phyloP scores from a whole-genome alignment of 2,329 filamentous ascomycete genomes.

The Aspergillus neoniger region DNA sequence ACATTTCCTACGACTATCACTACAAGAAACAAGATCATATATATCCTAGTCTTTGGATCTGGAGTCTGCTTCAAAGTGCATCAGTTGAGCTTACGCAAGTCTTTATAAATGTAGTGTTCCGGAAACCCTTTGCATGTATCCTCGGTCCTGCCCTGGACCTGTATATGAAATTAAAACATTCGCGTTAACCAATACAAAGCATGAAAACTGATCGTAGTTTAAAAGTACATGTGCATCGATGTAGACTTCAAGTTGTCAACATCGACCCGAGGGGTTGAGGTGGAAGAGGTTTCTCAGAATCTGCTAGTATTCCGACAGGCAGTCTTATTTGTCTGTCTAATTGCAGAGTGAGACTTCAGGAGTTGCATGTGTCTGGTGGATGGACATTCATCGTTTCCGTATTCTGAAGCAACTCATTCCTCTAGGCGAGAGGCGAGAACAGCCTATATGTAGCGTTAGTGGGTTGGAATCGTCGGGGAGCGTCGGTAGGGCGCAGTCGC shows the following conservation, averaged over 20 bases:
- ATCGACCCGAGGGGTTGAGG: not conserved
- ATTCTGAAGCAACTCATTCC: not conserved
- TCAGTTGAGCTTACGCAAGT: not conserved
- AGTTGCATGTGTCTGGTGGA: not conserved
- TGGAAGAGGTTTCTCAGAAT: not conserved
- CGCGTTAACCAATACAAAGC: constrained; percentile 15
- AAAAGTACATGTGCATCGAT: constrained; percentile 31
- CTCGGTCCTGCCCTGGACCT: not conserved
- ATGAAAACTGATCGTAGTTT: constrained; percentile 19
- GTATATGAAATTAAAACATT: not conserved
- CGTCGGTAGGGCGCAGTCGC: constrained; percentile 26
- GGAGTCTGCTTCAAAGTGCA: not conserved
- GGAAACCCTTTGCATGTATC: not conserved
- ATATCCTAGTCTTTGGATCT: no score
- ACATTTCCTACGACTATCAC: not conserved
- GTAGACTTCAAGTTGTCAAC: constrained; percentile 14
- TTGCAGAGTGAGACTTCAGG: not conserved
- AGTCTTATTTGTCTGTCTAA: not conserved
- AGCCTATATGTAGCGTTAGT: constrained; percentile 34
- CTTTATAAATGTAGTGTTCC: not conserved
- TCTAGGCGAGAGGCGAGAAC: constrained; percentile 48
- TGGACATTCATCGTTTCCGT: not conserved
- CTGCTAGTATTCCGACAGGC: no score
- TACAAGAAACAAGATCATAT: not conserved
- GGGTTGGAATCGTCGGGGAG: not conserved